These are phyloP conservation scores for Hypocrella siamensis DNA, from an alignment of 2,329 filamentous ascomycete genomes.

Conservation along the genomic window DNA sequence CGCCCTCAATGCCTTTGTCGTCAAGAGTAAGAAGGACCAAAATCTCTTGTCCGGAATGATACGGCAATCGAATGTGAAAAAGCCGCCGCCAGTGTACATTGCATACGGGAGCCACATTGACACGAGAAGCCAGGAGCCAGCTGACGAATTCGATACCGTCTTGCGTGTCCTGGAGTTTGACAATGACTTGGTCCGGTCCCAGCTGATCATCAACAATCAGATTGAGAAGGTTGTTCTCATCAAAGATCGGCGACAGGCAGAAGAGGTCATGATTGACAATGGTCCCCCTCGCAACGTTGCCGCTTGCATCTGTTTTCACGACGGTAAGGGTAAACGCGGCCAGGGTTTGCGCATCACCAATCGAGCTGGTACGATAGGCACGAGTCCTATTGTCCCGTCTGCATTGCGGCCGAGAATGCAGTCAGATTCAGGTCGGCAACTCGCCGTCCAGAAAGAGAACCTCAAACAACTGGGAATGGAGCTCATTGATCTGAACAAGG, in stretches of 20 bases:
- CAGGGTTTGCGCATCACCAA: slow-evolving; percentile 43
- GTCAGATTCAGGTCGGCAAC: slow-evolving; percentile 55
- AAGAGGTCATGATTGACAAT: slow-evolving; percentile 50
- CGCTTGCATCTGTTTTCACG: slow-evolving; percentile 54
- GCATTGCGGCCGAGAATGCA: slow-evolving; percentile 55
- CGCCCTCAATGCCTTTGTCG: slow-evolving; percentile 62
- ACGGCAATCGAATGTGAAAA: slow-evolving; percentile 39
- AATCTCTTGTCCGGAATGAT: slow-evolving; percentile 52
- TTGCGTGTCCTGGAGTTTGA: slow-evolving; percentile 71
- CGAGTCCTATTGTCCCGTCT: slow-evolving; percentile 28
- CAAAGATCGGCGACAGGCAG: slow-evolving; percentile 48
- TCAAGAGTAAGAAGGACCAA: slow-evolving; percentile 63
- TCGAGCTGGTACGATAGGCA: slow-evolving; percentile 24
- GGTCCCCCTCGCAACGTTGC: slow-evolving; percentile 52
- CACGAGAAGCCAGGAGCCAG: slow-evolving; percentile 48
- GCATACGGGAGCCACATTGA: slow-evolving; percentile 20
- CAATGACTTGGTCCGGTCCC: slow-evolving; percentile 59
- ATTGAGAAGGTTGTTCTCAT: slow-evolving; percentile 81
- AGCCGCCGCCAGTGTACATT: slow-evolving; percentile 20
- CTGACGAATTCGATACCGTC: slow-evolving; percentile 57
- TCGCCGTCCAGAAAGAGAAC: slow-evolving; percentile 34
- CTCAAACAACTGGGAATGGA: slow-evolving; percentile 39
- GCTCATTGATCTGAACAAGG: slow-evolving; percentile 32
- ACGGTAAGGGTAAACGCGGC: slow-evolving; percentile 34
- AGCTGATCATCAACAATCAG: slow-evolving; percentile 65